phyloP scores from a whole-genome alignment of 2,329 filamentous ascomycete genomes.

The Pseudogymnoascus sp. region DNA sequence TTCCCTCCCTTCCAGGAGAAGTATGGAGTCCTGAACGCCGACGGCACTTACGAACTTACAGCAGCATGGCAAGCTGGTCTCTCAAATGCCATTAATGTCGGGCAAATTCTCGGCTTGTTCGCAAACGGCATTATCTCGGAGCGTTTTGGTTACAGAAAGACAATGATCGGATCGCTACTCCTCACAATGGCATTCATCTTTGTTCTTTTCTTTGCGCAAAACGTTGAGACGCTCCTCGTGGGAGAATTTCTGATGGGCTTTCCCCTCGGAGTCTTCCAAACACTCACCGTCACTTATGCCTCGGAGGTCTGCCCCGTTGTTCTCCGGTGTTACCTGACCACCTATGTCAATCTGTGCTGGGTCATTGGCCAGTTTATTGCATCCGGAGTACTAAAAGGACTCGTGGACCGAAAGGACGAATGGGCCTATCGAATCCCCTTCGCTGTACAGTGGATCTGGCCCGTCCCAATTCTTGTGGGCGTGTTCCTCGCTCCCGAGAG shows the following conservation, averaged over 20 bases:
- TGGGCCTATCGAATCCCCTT: conserved; percentile 41
- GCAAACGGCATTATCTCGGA: conserved; percentile 33
- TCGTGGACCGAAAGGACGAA: conserved; percentile 33
- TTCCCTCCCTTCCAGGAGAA: conserved; percentile 21
- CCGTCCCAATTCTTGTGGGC: conserved; percentile 34
- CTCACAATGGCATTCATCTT: conserved; percentile 36
- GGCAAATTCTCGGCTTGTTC: conserved; percentile 34
- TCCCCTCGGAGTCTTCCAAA: conserved; percentile 37
- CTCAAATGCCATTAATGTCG: conserved; percentile 31
- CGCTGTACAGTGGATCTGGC: conserved; percentile 40
- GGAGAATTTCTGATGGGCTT: conserved; percentile 33
- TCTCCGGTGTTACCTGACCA: conserved; percentile 27
- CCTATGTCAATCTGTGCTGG: conserved; percentile 48
- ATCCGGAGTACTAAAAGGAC: conserved; percentile 35
- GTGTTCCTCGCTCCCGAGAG: conserved; percentile 38
- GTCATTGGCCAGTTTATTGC: conserved; percentile 40
- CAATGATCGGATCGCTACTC: conserved; percentile 35
- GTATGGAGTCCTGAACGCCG: conserved; percentile 20
- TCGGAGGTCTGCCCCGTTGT: conserved; percentile 27
- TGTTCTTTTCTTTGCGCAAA: conserved; percentile 39
- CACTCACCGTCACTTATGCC: conserved; percentile 25
- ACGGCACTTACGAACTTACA: conserved; percentile 30
- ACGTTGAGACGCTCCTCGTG: conserved; percentile 35
- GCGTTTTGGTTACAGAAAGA: conserved; percentile 30
- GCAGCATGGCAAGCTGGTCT: conserved; percentile 37